These are phyloP conservation scores for Mycena galericulata DNA, from an alignment of 768 basidiomycete genomes.

Conservation along the genomic window DNA sequence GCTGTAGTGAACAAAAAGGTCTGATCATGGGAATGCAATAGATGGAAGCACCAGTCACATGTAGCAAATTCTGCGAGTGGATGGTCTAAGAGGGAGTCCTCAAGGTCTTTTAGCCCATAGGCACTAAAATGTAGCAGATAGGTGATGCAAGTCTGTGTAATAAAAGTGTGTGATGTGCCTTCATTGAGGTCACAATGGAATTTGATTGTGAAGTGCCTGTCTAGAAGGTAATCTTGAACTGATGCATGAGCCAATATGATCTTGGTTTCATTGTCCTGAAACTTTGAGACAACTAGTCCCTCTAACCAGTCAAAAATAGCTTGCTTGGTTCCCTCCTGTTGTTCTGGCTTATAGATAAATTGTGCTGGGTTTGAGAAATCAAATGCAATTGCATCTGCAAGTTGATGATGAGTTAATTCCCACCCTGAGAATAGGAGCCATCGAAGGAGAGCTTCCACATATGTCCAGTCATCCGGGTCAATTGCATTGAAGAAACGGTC, in stretches of 20 bases:
- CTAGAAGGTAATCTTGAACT: no score
- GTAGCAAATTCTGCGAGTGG: not conserved
- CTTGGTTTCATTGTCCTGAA: no score
- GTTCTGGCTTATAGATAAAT: not conserved
- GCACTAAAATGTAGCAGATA: no score
- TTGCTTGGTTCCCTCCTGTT: not conserved
- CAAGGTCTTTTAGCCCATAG: no score
- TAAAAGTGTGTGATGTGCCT: not conserved
- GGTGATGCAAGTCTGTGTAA: no score
- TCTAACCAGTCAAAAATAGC: not conserved
- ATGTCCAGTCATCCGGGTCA: not conserved
- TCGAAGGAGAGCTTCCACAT: not conserved
- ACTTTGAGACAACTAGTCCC: not conserved
- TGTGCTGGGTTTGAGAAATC: not conserved
- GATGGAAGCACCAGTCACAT: not conserved
- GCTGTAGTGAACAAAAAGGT: not conserved
- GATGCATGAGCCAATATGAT: not conserved
- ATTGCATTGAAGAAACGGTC: not conserved
- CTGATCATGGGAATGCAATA: not conserved
- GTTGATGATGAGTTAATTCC: not conserved
- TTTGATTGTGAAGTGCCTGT: not conserved
- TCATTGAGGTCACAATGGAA: not conserved
- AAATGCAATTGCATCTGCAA: not conserved
- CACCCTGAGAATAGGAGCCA: not conserved
- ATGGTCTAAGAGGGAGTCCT: no score